A percentile compares a stretch with the other conserved stretches of the same genome.
These are phyloP conservation scores for Euphorbia corollata DNA, from an alignment of 441 rosid genomes.

Conservation along the genomic window DNA sequence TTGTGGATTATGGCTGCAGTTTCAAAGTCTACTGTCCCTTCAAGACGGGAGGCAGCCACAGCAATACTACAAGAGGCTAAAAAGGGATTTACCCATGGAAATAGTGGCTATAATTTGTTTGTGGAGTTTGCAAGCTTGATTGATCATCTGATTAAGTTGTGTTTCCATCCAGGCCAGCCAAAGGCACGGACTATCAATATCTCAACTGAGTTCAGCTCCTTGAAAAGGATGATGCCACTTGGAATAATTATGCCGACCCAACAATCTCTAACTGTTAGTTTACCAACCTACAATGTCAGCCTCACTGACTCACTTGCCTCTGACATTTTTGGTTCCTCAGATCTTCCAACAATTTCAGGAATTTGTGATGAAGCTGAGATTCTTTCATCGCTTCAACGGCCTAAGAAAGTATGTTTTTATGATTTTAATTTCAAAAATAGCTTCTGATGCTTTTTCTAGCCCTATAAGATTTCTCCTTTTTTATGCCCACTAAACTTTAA, in stretches of 20 bases:
- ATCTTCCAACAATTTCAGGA: constrained; percentile 86
- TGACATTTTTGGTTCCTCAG: constrained; percentile 65
- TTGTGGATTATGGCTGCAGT: constrained; percentile 99
- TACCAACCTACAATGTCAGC: constrained; percentile 56
- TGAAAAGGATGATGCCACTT: constrained; percentile 97
- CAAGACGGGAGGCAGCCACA: constrained; percentile 93
- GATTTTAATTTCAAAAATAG: constrained; percentile 5
- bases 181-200: constrained; percentile 80
- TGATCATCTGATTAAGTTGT: constrained; percentile 85
- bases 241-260: constrained; percentile 92
- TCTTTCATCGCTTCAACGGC: constrained; percentile 96
- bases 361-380: constrained; percentile 97
- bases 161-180: constrained; percentile 89
- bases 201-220: constrained; percentile 92
- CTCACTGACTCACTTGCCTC: constrained; percentile 45
- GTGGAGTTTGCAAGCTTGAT: constrained; percentile 79
- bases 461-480: not conserved
- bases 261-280: constrained; percentile 86
- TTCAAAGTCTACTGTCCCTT: constrained; percentile 88
- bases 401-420: constrained; percentile 63
- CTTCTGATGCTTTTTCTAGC: not conserved
- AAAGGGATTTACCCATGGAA: constrained; percentile 71
- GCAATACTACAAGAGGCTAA: constrained; percentile 92
- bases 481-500: not conserved
- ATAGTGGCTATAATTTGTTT: constrained; percentile 69